Base-by-base conservation (phyloP, 495 filamentous ascomycete genomes). In the Neurospora sp. region DNA sequence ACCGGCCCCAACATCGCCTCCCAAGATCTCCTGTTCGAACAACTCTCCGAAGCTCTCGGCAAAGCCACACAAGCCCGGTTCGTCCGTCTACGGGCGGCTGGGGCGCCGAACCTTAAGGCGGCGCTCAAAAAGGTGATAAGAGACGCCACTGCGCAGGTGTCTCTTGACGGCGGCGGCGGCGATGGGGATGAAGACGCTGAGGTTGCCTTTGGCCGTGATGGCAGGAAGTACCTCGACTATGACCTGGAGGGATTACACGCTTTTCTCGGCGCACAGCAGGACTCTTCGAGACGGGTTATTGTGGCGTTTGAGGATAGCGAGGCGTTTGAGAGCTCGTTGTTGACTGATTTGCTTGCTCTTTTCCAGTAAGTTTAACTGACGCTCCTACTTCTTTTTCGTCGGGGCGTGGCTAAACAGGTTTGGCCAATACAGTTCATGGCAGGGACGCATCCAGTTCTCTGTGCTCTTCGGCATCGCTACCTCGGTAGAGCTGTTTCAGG, bases 271-370 rank as follows among this genome's bases (percentile, higher is more conserved):
- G 82, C 82, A 68, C 85, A 88, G 59, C 79, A 81, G 70, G 85
- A 88, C 53, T 79, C 82, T 10, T 86, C 86, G 37, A 82, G 86
- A 41, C 89, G 89, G 72, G 84, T 97, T 39, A 84, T 95, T 9
- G 79, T 99, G 27, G 90, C 91, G 16, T 90, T 99, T 70, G 90
- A 93, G 77, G 96, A 98, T 78, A 96, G 92, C 73, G 96, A 99
- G 80, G 94, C 91, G 6, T 98, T 98, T 78, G 94, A 98, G 77
- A 87, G 86, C 41, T 84, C 81, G n/a, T 80, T 98, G 38, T 81
- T 98, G 39, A 89, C 88, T 2, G 94, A 98, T 79, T 79, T 97
- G 38, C 85, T 98, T 46, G 87, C 87, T 31, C 81, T 98, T 5
- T 88, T 98, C 69, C 90, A 88, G 92, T 96, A 82, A 71, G 87